Evolutionary conservation across 306 rosid genomes (phyloP).

Genomic region (Vigna mungo): DNA sequence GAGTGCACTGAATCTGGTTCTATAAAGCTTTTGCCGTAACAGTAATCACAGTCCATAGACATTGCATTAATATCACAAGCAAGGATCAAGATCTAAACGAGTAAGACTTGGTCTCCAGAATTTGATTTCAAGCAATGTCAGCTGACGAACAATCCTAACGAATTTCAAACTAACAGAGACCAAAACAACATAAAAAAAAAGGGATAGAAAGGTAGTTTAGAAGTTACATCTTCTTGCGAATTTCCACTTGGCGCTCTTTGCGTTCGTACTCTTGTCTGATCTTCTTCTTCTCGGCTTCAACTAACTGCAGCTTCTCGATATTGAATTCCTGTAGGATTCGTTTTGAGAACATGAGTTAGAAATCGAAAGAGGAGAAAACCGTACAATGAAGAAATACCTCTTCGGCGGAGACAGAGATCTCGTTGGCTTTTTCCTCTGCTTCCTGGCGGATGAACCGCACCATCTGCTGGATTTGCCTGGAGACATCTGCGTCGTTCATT

Average conservation of each 20-base stretch:
- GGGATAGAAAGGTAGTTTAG: constrained; percentile 23
- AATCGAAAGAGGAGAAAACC: neutral
- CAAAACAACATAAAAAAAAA: neutral
- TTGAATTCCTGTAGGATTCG: constrained; percentile 79
- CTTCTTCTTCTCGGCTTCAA: constrained; percentile 98
- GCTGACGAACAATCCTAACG: neutral
- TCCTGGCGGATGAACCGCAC: constrained; percentile 97
- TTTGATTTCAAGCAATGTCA: constrained; percentile 7
- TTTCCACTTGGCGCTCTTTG: constrained; percentile 93
- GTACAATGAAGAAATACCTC: constrained; percentile 57
- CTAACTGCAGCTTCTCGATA: constrained; percentile 97
- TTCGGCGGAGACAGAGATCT: constrained; percentile 98
- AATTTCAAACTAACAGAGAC: neutral
- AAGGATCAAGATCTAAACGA: constrained; percentile 31
- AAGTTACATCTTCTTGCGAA: constrained; percentile 90
- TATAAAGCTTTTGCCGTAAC: constrained; percentile 22
- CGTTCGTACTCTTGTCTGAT: constrained; percentile 97
- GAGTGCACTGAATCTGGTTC: neutral
- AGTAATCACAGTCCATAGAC: constrained; percentile 7
- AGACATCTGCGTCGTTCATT: constrained; percentile 97
- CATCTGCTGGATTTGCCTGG: constrained; percentile 99
- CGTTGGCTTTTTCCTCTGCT: constrained; percentile 99
- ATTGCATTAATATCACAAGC: constrained; percentile 11
- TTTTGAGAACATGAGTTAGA: neutral
- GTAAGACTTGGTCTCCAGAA: neutral